Percentiles rank a stretch among this genome's conserved stretches.
Evolutionary conservation across 306 rosid species (phyloP).

Genomic region (Dicorynia guianensis): DNA sequence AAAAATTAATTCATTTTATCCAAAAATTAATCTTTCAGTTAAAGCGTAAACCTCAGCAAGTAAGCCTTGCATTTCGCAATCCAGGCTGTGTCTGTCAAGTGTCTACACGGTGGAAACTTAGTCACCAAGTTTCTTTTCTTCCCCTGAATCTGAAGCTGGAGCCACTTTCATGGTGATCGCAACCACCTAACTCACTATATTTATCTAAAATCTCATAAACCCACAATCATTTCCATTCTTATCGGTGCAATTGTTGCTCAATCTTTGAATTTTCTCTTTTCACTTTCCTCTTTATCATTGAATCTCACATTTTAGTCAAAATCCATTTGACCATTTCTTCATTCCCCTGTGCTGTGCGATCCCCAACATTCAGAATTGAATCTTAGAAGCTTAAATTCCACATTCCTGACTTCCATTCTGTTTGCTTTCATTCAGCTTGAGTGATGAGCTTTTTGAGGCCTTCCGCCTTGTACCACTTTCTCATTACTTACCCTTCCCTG

Average conservation of each 20-base stretch:
- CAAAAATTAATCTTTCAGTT: no score
- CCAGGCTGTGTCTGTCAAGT: background rate
- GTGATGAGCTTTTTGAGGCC: conserved; percentile 79
- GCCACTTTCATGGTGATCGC: conserved; percentile 40
- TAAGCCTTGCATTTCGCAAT: no score
- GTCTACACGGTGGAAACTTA: conserved; percentile 35
- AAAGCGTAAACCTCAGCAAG: no score
- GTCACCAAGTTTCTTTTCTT: conserved; percentile 35
- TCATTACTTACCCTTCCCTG: conserved; percentile 49
- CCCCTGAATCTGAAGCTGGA: conserved; percentile 1
- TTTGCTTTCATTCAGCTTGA: background rate
- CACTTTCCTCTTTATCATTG: background rate
- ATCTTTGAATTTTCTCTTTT: background rate
- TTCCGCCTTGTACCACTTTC: conserved; percentile 56
- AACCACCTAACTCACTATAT: background rate
- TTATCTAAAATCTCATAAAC: background rate
- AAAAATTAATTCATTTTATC: no score
- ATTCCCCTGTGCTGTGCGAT: conserved; percentile 1
- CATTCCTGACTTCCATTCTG: background rate
- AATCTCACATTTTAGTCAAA: background rate
- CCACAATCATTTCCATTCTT: background rate
- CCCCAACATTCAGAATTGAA: conserved; percentile 7
- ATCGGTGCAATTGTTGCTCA: background rate
- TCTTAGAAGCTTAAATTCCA: conserved; percentile 2
- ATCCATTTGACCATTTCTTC: background rate